Base-by-base conservation (phyloP, 371 early-diverging fungal species). In the Mucor indicus region DNA sequence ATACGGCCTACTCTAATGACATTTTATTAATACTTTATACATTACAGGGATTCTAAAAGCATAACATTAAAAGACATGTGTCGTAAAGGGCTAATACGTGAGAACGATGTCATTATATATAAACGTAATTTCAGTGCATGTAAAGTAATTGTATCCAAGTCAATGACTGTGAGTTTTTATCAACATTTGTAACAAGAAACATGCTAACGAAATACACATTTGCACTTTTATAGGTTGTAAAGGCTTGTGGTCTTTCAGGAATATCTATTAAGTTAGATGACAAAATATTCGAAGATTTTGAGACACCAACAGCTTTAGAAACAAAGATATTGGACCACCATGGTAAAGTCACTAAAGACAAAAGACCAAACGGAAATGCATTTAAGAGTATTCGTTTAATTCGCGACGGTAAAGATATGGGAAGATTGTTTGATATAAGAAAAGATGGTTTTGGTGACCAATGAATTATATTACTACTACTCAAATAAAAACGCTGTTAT, bases 61-160 rank as follows among this genome's bases (percentile, higher is more conserved):
- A 69, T 72, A 16, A 72, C 76, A 25, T 53, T 76, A 30, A 76
- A 76, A 49, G 72, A 76, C 27, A 76, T 76, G 76, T 76, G 76
- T 37, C 67, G 72, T 20, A 69, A 69, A 48, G 72, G 67, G 10
- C 53, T 76, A 44, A 76, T 76, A 30, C 69, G 70, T 23, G 68
- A 65, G 42, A 55, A 64, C 20, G 76, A 76, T 60, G 52, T 65
- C 19, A 64, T 76, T 38, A 60, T 72, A 15, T 76, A 76, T 48
- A 76, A 76, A 38, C 67, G 76, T 35, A 76, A 76, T 35, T 76
- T 76, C 31, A 76, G 76, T 38, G 76, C 72, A 17, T 69, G 64
- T 42, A 76, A 76, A 60, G 70, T 69, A 11, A 50, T 76, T 31
- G 72, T 72, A 22, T 69, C 64, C 27, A 69, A 69, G 52, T 56